phyloP scores from a whole-genome alignment of 139 green algal species.

The Micractinium sp. region DNA sequence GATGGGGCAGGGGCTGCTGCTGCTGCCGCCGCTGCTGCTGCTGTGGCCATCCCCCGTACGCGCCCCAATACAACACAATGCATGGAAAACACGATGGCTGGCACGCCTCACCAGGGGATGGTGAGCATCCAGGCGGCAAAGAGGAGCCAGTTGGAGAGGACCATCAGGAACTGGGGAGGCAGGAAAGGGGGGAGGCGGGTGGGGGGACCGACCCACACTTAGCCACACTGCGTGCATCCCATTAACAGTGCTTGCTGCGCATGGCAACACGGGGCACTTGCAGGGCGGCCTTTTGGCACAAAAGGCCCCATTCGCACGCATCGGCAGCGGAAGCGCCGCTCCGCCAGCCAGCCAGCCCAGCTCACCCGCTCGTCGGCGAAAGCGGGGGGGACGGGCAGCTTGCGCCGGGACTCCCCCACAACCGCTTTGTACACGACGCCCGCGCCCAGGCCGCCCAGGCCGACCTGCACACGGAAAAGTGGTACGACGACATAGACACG shows the following conservation, averaged over 20 bases:
- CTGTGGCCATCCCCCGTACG: too few relatives aligned
- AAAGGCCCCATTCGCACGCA: neutral
- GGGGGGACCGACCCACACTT: neutral
- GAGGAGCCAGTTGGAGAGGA: neutral
- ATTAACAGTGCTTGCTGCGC: too few relatives aligned
- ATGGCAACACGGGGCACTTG: too few relatives aligned
- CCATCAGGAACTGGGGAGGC: neutral
- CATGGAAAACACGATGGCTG: neutral
- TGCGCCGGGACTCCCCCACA: neutral
- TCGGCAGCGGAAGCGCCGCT: too few relatives aligned
- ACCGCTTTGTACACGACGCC: constrained; percentile 7
- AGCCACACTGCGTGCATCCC: too few relatives aligned
- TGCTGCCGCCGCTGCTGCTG: too few relatives aligned
- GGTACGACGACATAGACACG: too few relatives aligned
- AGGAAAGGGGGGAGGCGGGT: neutral
- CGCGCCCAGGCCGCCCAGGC: constrained; percentile 2
- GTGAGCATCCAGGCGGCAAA: constrained; percentile 14
- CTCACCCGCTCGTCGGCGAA: neutral
- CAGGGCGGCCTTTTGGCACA: neutral
- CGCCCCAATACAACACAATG: too few relatives aligned
- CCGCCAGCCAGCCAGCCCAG: too few relatives aligned
- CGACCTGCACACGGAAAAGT: neutral
- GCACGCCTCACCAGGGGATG: neutral
- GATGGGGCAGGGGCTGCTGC: too few relatives aligned
- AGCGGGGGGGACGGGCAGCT: neutral